Evolutionary conservation across 2,329 filamentous ascomycete genomes (phyloP).

Genomic region (Teratosphaeria destructans): DNA sequence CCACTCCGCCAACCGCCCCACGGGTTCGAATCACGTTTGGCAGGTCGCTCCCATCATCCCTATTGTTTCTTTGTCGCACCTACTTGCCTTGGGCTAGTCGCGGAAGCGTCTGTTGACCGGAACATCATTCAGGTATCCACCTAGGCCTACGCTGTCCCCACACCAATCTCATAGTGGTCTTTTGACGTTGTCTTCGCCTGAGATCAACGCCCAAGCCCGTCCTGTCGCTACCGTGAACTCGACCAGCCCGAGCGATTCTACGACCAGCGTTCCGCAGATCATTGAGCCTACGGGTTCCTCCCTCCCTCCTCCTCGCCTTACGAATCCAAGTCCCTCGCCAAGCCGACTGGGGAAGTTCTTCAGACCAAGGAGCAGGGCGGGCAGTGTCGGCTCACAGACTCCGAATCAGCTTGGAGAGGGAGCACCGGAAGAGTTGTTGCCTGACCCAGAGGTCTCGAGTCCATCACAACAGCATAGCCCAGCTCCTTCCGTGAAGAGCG

Average conservation of each 20-base stretch:
- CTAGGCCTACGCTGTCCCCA: constrained; percentile 27
- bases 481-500: not conserved
- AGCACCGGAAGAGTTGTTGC: not conserved
- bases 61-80: not conserved
- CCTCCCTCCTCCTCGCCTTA: constrained; percentile 12
- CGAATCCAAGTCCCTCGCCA: constrained; percentile 56
- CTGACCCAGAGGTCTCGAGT: constrained; percentile 2
- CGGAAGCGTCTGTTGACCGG: constrained; percentile 7
- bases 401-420: not conserved
- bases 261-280: constrained; percentile 21
- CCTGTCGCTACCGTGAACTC: constrained; percentile 9
- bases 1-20: not conserved
- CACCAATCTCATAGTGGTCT: constrained; percentile 40
- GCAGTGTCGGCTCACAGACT: constrained; percentile 18
- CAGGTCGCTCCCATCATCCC: not conserved
- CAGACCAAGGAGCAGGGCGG: constrained; percentile 28
- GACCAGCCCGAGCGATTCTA: not conserved
- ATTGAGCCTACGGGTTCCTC: constrained; percentile 15
- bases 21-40: not conserved
- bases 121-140: constrained; percentile 12
- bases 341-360: constrained; percentile 36
- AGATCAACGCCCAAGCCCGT: constrained; percentile 23
- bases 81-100: not conserved
- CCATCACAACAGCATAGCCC: not conserved
- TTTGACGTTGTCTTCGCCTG: constrained; percentile 40